These are phyloP conservation scores for Chalaropsis thielavioides DNA, from an alignment of 2,329 filamentous ascomycete species.

Conservation along the genomic window DNA sequence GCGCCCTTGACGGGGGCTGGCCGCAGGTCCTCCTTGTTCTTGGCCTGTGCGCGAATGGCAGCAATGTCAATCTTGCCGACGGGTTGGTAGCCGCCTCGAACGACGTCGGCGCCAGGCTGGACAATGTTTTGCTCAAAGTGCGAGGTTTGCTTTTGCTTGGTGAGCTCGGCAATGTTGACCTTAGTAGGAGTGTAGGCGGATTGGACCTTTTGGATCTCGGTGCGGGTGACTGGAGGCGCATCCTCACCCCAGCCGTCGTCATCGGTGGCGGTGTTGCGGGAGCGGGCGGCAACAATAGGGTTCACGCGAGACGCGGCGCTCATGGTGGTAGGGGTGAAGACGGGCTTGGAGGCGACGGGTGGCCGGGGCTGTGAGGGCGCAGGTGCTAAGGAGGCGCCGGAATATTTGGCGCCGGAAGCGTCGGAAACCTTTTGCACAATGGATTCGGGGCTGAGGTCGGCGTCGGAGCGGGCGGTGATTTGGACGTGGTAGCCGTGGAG, in stretches of 20 bases:
- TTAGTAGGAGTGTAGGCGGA: conserved; percentile 90
- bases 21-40: conserved; percentile 57
- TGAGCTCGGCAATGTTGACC: conserved; percentile 81
- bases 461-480: conserved; percentile 83
- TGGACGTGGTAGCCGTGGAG: conserved; percentile 96
- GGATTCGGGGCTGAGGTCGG: conserved; percentile 70
- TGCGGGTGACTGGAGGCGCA: conserved; percentile 78
- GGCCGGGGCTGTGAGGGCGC: conserved; percentile 33
- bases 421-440: conserved; percentile 92
- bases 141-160: conserved; percentile 41
- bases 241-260: conserved; percentile 89
- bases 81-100: conserved; percentile 80
- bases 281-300: conserved; percentile 51
- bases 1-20: conserved; percentile 78
- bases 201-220: conserved; percentile 79
- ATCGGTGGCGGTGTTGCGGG: conserved; percentile 46
- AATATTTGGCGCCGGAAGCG: conserved; percentile 90
- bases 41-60: conserved; percentile 64
- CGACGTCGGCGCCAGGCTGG: conserved; percentile 45
- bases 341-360: conserved; percentile 72
- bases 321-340: conserved; percentile 61
- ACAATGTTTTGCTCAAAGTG: conserved; percentile 24
- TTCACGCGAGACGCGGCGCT: conserved; percentile 44
- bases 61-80: conserved; percentile 96
- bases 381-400: conserved; percentile 45